These are phyloP conservation scores for Aspergillus biplanus DNA, from an alignment of 495 filamentous ascomycete species.

Conservation along the genomic window DNA sequence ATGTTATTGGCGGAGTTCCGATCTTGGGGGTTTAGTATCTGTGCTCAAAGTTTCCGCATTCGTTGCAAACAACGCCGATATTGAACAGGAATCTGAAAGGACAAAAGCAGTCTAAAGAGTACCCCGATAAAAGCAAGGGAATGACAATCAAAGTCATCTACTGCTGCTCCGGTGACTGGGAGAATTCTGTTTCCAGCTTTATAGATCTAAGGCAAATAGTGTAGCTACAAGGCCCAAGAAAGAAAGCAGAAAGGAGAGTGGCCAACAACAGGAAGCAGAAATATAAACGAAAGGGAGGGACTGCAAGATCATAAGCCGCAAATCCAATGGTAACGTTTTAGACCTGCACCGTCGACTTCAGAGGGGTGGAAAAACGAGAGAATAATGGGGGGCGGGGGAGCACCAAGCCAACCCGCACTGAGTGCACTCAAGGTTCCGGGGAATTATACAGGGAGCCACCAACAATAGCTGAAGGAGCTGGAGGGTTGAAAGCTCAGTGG, in stretches of 20 bases:
- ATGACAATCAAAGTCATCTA: too few relatives aligned
- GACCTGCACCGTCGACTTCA: neutral
- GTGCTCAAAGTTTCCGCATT: slow-evolving; percentile 19
- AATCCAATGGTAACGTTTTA: neutral
- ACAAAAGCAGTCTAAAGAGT: slow-evolving; percentile 1
- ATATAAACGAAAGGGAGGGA: neutral
- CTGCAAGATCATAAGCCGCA: neutral
- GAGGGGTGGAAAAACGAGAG: neutral
- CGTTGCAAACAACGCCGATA: slow-evolving; percentile 17
- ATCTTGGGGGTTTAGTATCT: slow-evolving; percentile 9
- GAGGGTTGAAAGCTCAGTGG: neutral
- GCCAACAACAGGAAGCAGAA: neutral
- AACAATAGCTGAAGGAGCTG: neutral
- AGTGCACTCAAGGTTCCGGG: neutral
- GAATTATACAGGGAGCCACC: too few relatives aligned
- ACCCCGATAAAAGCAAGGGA: neutral
- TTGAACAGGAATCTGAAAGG: slow-evolving; percentile 6
- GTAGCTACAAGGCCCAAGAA: too few relatives aligned
- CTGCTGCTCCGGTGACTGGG: too few relatives aligned
- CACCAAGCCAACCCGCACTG: slow-evolving; percentile 5
- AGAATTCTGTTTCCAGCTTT: too few relatives aligned
- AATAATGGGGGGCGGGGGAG: neutral
- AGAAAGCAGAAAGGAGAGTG: neutral
- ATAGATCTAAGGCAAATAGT: too few relatives aligned
- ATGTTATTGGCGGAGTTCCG: neutral